Conservation (phyloP, 768 basidiomycete genomes). For the Multifurca ochricompacta region DNA sequence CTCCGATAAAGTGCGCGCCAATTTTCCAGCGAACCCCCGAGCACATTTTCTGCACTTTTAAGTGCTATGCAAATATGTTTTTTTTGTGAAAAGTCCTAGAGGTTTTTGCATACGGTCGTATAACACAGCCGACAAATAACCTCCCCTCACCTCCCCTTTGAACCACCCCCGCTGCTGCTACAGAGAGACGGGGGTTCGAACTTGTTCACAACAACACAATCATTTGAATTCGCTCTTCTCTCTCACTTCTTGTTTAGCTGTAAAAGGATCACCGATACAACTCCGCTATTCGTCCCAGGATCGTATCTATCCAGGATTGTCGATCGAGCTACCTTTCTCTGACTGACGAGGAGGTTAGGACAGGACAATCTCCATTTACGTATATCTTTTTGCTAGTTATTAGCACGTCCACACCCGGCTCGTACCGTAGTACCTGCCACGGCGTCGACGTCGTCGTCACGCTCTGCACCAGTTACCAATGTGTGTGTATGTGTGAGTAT, state of each 20-base stretch:
- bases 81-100: no score
- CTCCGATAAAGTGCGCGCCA: no score
- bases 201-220: background rate
- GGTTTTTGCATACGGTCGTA: no score
- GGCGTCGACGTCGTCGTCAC: background rate
- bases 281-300: conserved; percentile 10
- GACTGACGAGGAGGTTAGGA: background rate
- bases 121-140: no score
- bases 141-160: no score
- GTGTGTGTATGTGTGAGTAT: no score
- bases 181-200: no score
- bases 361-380: conserved; percentile 10
- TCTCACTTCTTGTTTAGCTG: background rate
- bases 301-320: conserved; percentile 14
- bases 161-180: no score
- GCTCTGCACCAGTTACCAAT: background rate
- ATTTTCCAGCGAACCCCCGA: no score
- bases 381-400: background rate
- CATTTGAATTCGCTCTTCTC: background rate
- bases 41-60: no score
- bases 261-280: conserved; percentile 13
- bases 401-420: background rate
- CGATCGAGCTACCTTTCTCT: conserved; percentile 7
- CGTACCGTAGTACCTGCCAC: background rate
- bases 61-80: no score